Conservation (phyloP, 169 alveolate genomes). For the Perkinsus marinus region DNA sequence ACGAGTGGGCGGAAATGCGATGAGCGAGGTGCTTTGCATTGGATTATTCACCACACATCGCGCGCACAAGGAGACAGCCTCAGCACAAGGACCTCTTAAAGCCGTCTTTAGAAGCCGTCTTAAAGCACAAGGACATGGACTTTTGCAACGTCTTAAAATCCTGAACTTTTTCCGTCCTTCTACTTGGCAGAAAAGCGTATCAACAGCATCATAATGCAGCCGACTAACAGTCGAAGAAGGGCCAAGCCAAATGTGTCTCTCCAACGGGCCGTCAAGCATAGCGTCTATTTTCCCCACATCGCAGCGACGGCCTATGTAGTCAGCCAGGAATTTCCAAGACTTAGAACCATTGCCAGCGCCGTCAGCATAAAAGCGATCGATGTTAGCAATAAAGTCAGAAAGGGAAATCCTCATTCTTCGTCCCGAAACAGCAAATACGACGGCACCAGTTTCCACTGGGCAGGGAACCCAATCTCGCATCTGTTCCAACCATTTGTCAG, state of each 20-base stretch:
- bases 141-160: no score
- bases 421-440: not conserved
- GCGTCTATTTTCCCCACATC: not conserved
- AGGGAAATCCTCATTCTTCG: not conserved
- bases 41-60: no score
- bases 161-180: not conserved
- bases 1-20: no score
- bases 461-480: not conserved
- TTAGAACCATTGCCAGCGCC: not conserved
- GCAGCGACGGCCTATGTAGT: not conserved
- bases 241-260: not conserved
- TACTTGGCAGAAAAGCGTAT: not conserved
- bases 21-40: no score
- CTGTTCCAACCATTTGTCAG: not conserved
- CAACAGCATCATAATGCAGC: not conserved
- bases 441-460: not conserved
- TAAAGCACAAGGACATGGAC: no score
- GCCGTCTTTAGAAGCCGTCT: no score
- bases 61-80: no score
- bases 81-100: no score
- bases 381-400: not conserved
- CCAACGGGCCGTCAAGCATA: not conserved
- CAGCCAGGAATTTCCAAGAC: not conserved
- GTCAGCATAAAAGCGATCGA: not conserved
- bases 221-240: not conserved